Evolutionary conservation across 306 rosid genomes (phyloP).

Genomic region (Spatholobus suberectus): DNA sequence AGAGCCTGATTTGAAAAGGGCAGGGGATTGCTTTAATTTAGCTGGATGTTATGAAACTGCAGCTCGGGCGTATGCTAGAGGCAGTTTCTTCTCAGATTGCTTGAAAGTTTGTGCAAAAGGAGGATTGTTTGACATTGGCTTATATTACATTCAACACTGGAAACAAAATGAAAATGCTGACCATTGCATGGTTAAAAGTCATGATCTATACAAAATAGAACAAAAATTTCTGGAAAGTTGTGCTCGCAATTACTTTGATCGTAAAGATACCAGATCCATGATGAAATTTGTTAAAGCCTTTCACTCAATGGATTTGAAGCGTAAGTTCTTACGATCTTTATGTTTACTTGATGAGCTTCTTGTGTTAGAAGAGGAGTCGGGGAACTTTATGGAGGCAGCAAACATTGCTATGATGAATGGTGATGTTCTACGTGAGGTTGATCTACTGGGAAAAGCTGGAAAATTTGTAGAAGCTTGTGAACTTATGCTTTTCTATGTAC

Average conservation of each 20-base stretch:
- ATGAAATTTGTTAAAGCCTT: constrained; percentile 78
- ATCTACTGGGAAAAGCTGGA: constrained; percentile 66
- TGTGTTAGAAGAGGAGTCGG: constrained; percentile 69
- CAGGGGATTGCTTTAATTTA: constrained; percentile 70
- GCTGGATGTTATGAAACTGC: constrained; percentile 62
- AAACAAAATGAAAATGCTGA: constrained; percentile 55
- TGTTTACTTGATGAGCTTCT: constrained; percentile 66
- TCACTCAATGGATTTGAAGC: constrained; percentile 55
- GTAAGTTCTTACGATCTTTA: constrained; percentile 56
- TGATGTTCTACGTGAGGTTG: constrained; percentile 49
- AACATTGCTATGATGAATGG: constrained; percentile 64
- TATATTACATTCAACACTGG: constrained; percentile 63
- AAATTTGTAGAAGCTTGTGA: constrained; percentile 56
- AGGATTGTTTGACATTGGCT: constrained; percentile 64
- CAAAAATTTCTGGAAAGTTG: constrained; percentile 67
- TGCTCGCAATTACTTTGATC: constrained; percentile 58
- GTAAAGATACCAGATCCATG: constrained; percentile 63
- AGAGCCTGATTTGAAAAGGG: constrained; percentile 59
- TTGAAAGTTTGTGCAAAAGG: constrained; percentile 63
- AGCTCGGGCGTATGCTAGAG: constrained; percentile 68
- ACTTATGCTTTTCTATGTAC: constrained; percentile 52
- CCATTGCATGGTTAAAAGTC: constrained; percentile 1
- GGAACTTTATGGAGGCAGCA: constrained; percentile 69
- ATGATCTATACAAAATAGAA: constrained; percentile 50
- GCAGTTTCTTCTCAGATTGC: constrained; percentile 58